A percentile compares a stretch with the other conserved stretches of the same genome.
Evolutionary conservation across 352 stramenopile species (phyloP).

Genomic region (Ophiocytium majus): DNA sequence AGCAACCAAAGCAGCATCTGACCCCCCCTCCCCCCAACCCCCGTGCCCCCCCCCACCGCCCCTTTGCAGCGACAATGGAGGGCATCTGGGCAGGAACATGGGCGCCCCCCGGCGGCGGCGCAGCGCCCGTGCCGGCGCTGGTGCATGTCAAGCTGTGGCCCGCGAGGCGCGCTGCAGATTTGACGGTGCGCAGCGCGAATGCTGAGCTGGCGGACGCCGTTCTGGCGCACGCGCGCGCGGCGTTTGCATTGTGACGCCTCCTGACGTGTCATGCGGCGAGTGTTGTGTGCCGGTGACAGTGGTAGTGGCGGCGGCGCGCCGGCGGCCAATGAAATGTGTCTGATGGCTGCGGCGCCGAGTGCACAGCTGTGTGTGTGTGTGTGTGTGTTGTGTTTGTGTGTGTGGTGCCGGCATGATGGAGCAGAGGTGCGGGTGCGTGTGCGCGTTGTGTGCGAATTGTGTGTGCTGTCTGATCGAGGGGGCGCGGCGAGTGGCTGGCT

Average conservation of each 20-base stretch:
- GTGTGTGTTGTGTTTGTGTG: no score
- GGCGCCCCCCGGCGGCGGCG: not conserved
- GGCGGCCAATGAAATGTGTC: not conserved
- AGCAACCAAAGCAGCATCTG: no score
- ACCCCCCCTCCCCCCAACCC: no score
- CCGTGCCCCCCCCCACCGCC: no score
- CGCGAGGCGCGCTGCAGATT: not conserved
- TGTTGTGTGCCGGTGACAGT: not conserved
- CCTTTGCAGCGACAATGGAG: conserved; percentile 18
- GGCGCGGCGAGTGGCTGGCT: no score
- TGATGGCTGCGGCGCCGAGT: no score
- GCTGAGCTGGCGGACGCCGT: not conserved
- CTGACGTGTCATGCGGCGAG: not conserved
- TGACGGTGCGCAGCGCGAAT: not conserved
- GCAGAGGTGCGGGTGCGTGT: no score
- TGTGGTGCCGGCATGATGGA: no score
- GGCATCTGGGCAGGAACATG: conserved; percentile 14
- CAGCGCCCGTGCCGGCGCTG: not conserved
- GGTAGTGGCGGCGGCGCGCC: no score
- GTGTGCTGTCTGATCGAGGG: no score
- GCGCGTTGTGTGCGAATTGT: no score
- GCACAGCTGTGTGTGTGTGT: no score
- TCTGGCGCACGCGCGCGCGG: not conserved
- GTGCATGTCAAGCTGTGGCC: conserved; percentile 16
- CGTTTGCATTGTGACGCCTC: not conserved